A percentile compares a stretch with the other conserved stretches of the same genome.
Conservation (phyloP, 2,329 filamentous ascomycete genomes). For the Clonostachys byssicola region DNA sequence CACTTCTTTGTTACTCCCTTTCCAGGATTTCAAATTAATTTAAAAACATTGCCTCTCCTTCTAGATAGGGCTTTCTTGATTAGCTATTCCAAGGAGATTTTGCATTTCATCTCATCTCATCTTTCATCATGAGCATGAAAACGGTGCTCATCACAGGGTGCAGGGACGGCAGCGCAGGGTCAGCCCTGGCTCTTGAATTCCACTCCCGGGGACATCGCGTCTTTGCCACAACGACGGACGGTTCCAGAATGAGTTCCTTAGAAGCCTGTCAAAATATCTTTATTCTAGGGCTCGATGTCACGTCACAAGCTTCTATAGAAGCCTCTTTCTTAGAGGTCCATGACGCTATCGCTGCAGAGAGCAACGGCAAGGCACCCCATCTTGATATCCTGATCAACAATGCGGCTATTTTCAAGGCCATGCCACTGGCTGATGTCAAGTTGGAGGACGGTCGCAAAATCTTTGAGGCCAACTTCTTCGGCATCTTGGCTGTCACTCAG, state of each 20-base stretch:
- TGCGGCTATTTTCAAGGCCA: neutral
- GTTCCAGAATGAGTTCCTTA: neutral
- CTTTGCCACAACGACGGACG: neutral
- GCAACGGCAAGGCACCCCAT: neutral
- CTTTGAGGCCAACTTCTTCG: neutral
- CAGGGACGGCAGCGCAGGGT: neutral
- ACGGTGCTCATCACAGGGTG: neutral
- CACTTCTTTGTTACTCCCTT: too few relatives aligned
- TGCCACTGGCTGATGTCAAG: neutral
- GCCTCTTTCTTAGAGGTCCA: neutral
- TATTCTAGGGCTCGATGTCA: neutral
- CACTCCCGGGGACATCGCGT: neutral
- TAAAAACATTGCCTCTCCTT: too few relatives aligned
- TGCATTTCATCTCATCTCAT: neutral
- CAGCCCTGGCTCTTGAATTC: neutral
- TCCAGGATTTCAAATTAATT: too few relatives aligned
- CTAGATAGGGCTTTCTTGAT: too few relatives aligned
- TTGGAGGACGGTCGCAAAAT: neutral
- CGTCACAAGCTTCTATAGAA: neutral
- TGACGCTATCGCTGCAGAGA: neutral
- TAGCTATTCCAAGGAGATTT: too few relatives aligned
- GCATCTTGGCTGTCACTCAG: neutral
- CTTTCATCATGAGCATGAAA: neutral
- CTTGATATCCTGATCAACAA: neutral
- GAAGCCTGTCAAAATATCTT: neutral